A percentile compares a stretch with the other conserved stretches of the same genome.
phyloP scores from a whole-genome alignment of 208 protist genomes.

The Trypanosoma theileri region DNA sequence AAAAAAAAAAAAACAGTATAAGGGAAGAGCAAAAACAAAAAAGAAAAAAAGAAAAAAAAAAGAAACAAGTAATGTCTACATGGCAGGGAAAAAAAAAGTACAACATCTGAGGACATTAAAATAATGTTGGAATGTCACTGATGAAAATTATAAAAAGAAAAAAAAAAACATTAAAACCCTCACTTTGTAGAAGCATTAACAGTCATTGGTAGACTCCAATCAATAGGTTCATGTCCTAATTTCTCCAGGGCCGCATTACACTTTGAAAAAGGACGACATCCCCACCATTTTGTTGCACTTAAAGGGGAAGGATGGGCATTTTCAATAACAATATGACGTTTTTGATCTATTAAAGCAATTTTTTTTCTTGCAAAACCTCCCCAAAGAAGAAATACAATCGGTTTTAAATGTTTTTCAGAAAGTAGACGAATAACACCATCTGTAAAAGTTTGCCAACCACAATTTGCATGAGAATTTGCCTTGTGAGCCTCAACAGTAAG shows the following conservation, averaged over 20 bases:
- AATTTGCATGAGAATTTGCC: conserved; percentile 93
- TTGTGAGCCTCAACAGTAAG: conserved; percentile 93
- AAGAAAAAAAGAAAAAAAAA: too few relatives aligned
- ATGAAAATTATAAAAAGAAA: neutral
- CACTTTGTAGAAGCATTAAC: neutral
- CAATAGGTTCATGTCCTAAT: conserved; percentile 72
- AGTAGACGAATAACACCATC: conserved; percentile 91
- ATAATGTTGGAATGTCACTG: neutral
- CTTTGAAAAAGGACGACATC: conserved; percentile 82
- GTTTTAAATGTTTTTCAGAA: conserved; percentile 51
- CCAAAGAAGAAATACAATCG: conserved; percentile 96
- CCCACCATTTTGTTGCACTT: conserved; percentile 72
- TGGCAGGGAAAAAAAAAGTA: too few relatives aligned
- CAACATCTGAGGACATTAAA: too few relatives aligned
- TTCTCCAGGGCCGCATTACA: conserved; percentile 72
- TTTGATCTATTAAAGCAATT: conserved; percentile 72
- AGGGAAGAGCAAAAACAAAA: too few relatives aligned
- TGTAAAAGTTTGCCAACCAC: conserved; percentile 96
- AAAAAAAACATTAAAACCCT: neutral
- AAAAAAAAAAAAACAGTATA: too few relatives aligned
- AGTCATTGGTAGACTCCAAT: conserved; percentile 67
- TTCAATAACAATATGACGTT: conserved; percentile 88
- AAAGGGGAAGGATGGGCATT: conserved; percentile 88
- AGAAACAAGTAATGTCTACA: too few relatives aligned
- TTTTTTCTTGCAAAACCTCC: conserved; percentile 94